phyloP scores from a whole-genome alignment of 202 grass and related monocot genomes.

The Setaria viridis region DNA sequence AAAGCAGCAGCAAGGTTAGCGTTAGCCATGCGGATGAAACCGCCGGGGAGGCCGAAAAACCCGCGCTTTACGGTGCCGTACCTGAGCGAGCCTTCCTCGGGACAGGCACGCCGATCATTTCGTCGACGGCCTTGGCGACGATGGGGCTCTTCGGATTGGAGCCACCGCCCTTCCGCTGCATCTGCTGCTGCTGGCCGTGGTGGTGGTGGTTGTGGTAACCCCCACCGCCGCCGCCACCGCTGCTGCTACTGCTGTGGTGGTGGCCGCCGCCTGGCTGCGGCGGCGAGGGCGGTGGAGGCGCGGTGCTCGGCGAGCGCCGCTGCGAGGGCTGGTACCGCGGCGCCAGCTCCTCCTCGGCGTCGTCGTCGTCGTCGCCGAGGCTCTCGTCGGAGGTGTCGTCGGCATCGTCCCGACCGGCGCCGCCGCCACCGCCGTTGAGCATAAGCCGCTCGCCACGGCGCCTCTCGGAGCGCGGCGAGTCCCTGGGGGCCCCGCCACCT shows the following conservation, averaged over 20 bases:
- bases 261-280: constrained; percentile 46
- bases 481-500: constrained; percentile 52
- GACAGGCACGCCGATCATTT: constrained; percentile 95
- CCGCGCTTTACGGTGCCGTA: constrained; percentile 26
- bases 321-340: constrained; percentile 46
- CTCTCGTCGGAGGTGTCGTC: constrained; percentile 91
- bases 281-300: constrained; percentile 58
- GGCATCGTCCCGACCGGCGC: constrained; percentile 57
- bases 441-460: constrained; percentile 72
- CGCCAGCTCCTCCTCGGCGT: constrained; percentile 76
- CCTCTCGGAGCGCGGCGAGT: constrained; percentile 73
- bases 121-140: constrained; percentile 72
- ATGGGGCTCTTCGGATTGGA: constrained; percentile 59
- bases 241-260: constrained; percentile 54
- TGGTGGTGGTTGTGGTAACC: constrained; percentile 59
- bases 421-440: constrained; percentile 58
- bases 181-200: constrained; percentile 59
- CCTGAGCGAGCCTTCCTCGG: constrained; percentile 93
- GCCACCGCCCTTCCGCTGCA: constrained; percentile 62
- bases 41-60: not conserved
- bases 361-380: constrained; percentile 74
- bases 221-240: constrained; percentile 44
- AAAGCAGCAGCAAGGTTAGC: constrained; percentile 29
- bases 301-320: constrained; percentile 60
- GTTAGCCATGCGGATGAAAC: not conserved